Base-by-base conservation (phyloP, 73 alveolate species). In the Durusdinium trenchii region DNA sequence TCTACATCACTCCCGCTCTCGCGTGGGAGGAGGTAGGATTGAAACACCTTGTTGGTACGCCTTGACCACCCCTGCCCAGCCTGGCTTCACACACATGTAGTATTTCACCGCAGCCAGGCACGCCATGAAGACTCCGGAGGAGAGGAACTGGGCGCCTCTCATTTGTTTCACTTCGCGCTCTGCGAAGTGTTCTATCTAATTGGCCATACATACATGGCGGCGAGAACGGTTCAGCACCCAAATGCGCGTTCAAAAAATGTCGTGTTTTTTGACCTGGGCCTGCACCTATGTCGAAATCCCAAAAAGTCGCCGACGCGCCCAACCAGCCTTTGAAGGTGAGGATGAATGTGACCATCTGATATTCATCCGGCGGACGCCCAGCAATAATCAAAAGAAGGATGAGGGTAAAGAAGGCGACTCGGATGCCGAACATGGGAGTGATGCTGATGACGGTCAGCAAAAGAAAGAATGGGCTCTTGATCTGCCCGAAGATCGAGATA, bases 41-140 rank as follows among this genome's bases (percentile, higher is more conserved):
- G n/a, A n/a, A n/a, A n/a, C n/a, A n/a, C n/a, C n/a, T n/a, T n/a
- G n/a, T n/a, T n/a, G n/a, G n/a, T n/a, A n/a, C n/a, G n/a, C n/a
- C n/a, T n/a, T n/a, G n/a, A n/a, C n/a, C n/a, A n/a, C n/a, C n/a
- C n/a, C n/a, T n/a, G n/a, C n/a, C n/a, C n/a, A n/a, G n/a, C 69
- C 91, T 16, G 96, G 87, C 51, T 90, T 90, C 85, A 90, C 96
- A 23, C 98, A 69, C 98, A 91, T 91, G 89, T 91, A 91, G 89
- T 91, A 91, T 36, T 91, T 78, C 47, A 91, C 84, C 28, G 98
- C 98, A 2, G 98, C 98, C 87, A 91, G 57, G 78, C 98, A 91
- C 45, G 98, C 98, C 98, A 91, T 91, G 79, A 91, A n/a, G 57
- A 91, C 98, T 7, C 98, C 98, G 35, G 87, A 62, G 50, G 98